Evolutionary conservation across 2,329 filamentous ascomycete species (phyloP), one percentile per base, ranked within the genome.

Genomic region (Colletotrichum euphorbiae): DNA sequence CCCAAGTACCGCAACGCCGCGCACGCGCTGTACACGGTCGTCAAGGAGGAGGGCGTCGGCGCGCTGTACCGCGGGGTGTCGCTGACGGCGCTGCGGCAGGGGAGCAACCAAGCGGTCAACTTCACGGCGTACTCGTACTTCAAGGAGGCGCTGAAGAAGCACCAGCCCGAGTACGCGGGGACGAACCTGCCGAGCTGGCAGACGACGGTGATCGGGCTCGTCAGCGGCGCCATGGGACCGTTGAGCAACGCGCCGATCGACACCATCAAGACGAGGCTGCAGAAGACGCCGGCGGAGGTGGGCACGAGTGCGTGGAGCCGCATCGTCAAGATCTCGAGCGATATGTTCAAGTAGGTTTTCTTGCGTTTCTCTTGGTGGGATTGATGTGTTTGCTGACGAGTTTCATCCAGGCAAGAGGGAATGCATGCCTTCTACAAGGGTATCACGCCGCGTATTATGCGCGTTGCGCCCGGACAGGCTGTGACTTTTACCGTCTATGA

Each of bases 1-100:
- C 96, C 96, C 72, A 98, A 98, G 83, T 98, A 98, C 85, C 93
- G 95, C 78, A 98, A 97, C 81, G 95, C 95, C 28, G 94, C 94
- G 17, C 89, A 91, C 79, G 89, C 89, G 6, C 81, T 90, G 17
- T 97, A 97, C 83, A 98, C 94, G 5, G 94, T 99, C 64, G 83
- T 98, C 45, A 90, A 89, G 74, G 96, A 99, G 82, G 96, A 99
- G 80, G 97, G 97, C 0, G 79, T 92, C 73, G 90, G 93, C 63
- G 92, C 94, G 5, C 82, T 99, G 40, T 99, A 97, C 83, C 92
- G 96, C 69, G 96, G 96, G 78, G 96, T 99, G 5, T 93, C 92
- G 33, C 86, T 99, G 67, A 99, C 96, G 1, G 96, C 96, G 1
- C 85, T 99, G 74, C 89, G 96, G 66, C 96, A 99, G 84, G 96